Evolutionary conservation across 2,329 filamentous ascomycete genomes (phyloP).

Genomic region (Venturia oleaginea): DNA sequence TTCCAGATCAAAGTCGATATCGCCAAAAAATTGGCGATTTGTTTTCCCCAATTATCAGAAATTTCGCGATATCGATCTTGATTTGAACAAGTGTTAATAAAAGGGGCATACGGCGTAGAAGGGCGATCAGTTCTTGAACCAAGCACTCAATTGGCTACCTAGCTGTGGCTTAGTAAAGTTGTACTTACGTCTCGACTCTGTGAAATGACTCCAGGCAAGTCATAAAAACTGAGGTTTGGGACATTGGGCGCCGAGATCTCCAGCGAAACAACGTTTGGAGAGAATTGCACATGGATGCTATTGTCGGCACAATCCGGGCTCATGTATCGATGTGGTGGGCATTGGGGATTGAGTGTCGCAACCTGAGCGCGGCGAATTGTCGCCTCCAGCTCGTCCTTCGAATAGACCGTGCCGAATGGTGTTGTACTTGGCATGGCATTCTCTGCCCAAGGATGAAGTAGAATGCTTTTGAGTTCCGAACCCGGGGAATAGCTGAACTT

Average conservation of each 20-base stretch:
- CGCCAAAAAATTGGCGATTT: too few species aligned
- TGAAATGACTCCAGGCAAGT: constrained; percentile 74
- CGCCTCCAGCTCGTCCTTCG: constrained; percentile 55
- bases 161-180: background rate
- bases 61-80: too few species aligned
- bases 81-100: too few species aligned
- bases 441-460: constrained; percentile 58
- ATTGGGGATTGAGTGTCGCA: constrained; percentile 60
- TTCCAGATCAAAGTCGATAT: too few species aligned
- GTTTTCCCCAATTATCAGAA: too few species aligned
- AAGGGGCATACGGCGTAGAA: too few species aligned
- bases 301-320: background rate
- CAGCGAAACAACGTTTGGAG: constrained; percentile 70
- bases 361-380: constrained; percentile 67
- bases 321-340: background rate
- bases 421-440: constrained; percentile 30
- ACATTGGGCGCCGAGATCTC: constrained; percentile 64
- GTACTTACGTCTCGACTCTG: constrained; percentile 44
- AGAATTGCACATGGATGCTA: constrained; percentile 54
- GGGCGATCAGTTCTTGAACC: too few species aligned
- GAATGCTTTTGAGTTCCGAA: constrained; percentile 29
- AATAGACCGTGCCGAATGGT: constrained; percentile 54
- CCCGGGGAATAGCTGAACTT: constrained; percentile 45
- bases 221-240: constrained; percentile 71
- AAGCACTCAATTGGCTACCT: too few species aligned